Base-by-base conservation (phyloP, 1,139 yeast species). In the Kurtzmaniella quercitrusa region DNA sequence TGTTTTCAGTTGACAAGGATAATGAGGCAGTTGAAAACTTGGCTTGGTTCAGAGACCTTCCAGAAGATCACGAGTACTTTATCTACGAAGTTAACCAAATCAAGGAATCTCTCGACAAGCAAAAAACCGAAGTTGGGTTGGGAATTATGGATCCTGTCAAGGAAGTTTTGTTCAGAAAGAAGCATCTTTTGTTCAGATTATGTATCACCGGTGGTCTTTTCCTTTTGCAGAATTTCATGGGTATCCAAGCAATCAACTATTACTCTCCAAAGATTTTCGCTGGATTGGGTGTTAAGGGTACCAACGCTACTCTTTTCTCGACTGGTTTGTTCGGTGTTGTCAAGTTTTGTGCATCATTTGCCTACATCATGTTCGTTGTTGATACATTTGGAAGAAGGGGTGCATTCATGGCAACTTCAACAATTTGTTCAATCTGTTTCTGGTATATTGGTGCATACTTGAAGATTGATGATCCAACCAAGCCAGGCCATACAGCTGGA, bases 261-360 rank as follows among this genome's bases (percentile, higher is more conserved):
- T 71, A 71, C 54, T 68, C 76, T 9, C 76, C 76, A 16, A 61
- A 59, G 30, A 62, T 71, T 42, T 71, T 71, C 50, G 56, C 60
- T 36, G 62, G 65, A 28, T 58, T 71, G 47, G 74, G 74, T 14
- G 65, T 67, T 33, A 59, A 65, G 49, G 73, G 73, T 17, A 65
- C 69, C 4, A 65, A 64, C 44, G 61, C 71, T 18, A 59, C 71
- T 5, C 58, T 68, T 37, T 67, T 69, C 44, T 66, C 74, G 22
- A 68, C 74, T 1, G 75, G 75, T 28, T 59, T 68, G 65, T 68
- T 68, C 48, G 74, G 73, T 3, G 71, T 68, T 43, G 72, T 68
- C 40, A 68, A 68, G 47, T 65, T 66, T 45, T 55, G 66, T 16
- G 66, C 68, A 45, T 65, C 72, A 2, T 60, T 66, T 46, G 54